Conservation (phyloP, 495 filamentous ascomycete species). For the Cudoniella acicularis region DNA sequence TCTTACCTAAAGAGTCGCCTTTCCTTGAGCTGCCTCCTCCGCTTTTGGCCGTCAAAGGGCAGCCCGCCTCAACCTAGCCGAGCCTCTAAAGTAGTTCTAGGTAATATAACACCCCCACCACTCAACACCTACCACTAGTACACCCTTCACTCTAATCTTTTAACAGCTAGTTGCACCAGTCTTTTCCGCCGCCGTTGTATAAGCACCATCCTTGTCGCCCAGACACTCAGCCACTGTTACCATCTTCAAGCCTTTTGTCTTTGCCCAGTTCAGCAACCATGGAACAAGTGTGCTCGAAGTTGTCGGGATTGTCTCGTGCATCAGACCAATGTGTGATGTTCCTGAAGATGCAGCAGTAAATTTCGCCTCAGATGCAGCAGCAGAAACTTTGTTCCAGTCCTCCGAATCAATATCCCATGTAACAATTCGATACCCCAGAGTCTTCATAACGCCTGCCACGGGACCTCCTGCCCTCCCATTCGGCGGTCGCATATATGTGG, state of each 20-base stretch:
- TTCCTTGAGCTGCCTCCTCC: too few species aligned
- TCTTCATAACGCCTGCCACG: constrained; percentile 39
- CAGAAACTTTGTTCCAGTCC: constrained; percentile 49
- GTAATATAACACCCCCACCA: too few species aligned
- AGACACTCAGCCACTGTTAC: constrained; percentile 74
- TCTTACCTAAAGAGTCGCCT: too few species aligned
- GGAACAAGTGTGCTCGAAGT: neutral
- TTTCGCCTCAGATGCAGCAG: constrained; percentile 37
- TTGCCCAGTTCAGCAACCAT: neutral
- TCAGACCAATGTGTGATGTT: constrained; percentile 51
- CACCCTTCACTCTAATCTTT: neutral
- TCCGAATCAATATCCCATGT: constrained; percentile 50
- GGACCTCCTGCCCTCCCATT: constrained; percentile 46
- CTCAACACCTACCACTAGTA: too few species aligned
- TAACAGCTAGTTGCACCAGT: neutral
- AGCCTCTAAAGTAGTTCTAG: too few species aligned
- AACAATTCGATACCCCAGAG: constrained; percentile 50
- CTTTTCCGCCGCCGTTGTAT: constrained; percentile 17
- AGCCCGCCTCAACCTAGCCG: too few species aligned
- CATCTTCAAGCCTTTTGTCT: constrained; percentile 50
- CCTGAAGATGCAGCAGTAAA: constrained; percentile 42
- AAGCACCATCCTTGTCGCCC: constrained; percentile 55
- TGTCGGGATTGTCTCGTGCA: constrained; percentile 43
- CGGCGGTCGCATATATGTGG: constrained; percentile 78
- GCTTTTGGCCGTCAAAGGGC: too few species aligned